phyloP scores from a whole-genome alignment of 2,329 filamentous ascomycete species.

The Aspergillus luchuensis region DNA sequence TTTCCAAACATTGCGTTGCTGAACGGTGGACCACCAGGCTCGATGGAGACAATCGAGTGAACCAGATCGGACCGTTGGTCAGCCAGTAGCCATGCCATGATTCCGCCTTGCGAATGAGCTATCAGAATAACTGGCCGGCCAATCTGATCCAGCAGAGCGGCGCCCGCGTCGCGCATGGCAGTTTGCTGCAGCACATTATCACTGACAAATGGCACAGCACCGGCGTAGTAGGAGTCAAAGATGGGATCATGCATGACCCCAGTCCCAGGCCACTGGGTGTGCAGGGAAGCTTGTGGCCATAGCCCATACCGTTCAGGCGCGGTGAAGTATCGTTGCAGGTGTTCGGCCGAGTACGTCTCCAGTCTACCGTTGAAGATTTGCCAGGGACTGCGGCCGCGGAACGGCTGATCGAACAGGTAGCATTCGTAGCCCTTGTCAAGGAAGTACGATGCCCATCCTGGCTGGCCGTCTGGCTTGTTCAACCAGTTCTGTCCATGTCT shows the following conservation, averaged over 20 bases:
- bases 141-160: constrained; percentile 29
- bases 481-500: constrained; percentile 40
- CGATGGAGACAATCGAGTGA: constrained; percentile 53
- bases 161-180: constrained; percentile 21
- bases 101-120: constrained; percentile 54
- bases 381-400: constrained; percentile 38
- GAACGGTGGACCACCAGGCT: constrained; percentile 54
- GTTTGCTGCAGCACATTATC: constrained; percentile 18
- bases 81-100: constrained; percentile 48
- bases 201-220: constrained; percentile 23
- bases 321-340: constrained; percentile 34
- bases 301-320: constrained; percentile 33
- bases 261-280: constrained; percentile 45
- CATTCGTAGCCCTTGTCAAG: constrained; percentile 49
- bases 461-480: constrained; percentile 51
- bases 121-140: constrained; percentile 35
- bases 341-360: constrained; percentile 27
- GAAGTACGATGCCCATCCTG: constrained; percentile 53
- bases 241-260: constrained; percentile 34
- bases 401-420: constrained; percentile 48
- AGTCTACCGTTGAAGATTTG: constrained; percentile 22
- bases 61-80: constrained; percentile 54
- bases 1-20: constrained; percentile 18
- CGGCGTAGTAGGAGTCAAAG: constrained; percentile 32
- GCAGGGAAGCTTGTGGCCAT: constrained; percentile 41